phyloP scores from a whole-genome alignment of 2,329 filamentous ascomycete species.

The Pseudopithomyces chartarum region DNA sequence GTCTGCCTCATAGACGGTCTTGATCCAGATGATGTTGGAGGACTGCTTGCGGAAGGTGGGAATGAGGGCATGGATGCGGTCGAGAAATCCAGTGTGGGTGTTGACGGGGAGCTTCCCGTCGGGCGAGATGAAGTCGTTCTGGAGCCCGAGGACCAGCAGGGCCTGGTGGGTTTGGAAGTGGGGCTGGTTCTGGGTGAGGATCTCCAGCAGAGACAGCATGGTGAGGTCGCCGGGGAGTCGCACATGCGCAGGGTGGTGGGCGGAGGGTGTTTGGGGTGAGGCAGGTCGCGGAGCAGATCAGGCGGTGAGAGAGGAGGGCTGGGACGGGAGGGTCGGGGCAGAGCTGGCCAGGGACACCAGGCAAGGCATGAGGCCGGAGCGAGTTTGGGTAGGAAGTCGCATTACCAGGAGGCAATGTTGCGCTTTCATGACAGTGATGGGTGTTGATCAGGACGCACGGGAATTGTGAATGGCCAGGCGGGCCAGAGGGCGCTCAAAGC shows the following conservation, averaged over 20 bases:
- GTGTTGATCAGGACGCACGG: slow-evolving; percentile 9
- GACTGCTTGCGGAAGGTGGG: slow-evolving; percentile 70
- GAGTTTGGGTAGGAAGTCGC: slow-evolving; percentile 6
- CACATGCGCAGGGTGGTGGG: slow-evolving; percentile 15
- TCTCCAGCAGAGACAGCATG: slow-evolving; percentile 46
- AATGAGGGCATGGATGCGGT: slow-evolving; percentile 69
- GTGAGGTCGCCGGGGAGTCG: not conserved
- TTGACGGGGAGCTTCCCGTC: slow-evolving; percentile 70
- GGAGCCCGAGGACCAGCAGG: slow-evolving; percentile 82
- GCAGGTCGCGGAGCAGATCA: slow-evolving; percentile 7
- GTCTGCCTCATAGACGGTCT: slow-evolving; percentile 71
- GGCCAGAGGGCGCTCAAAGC: slow-evolving; percentile 13
- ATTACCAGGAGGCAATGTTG: slow-evolving; percentile 19
- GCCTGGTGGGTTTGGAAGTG: slow-evolving; percentile 67
- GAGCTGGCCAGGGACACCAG: slow-evolving; percentile 5
- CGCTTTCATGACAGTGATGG: slow-evolving; percentile 19
- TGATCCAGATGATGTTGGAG: slow-evolving; percentile 83
- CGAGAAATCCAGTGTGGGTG: slow-evolving; percentile 68
- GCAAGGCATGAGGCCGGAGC: slow-evolving; percentile 17
- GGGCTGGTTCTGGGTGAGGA: slow-evolving; percentile 54
- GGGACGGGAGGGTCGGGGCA: not conserved
- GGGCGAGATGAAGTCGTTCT: slow-evolving; percentile 82
- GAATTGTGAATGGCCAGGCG: slow-evolving; percentile 12
- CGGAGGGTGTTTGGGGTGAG: not conserved
- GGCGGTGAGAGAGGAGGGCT: slow-evolving; percentile 10